phyloP scores from a whole-genome alignment of 2,329 filamentous ascomycete genomes.

The Aspergillus hiratsukae region DNA sequence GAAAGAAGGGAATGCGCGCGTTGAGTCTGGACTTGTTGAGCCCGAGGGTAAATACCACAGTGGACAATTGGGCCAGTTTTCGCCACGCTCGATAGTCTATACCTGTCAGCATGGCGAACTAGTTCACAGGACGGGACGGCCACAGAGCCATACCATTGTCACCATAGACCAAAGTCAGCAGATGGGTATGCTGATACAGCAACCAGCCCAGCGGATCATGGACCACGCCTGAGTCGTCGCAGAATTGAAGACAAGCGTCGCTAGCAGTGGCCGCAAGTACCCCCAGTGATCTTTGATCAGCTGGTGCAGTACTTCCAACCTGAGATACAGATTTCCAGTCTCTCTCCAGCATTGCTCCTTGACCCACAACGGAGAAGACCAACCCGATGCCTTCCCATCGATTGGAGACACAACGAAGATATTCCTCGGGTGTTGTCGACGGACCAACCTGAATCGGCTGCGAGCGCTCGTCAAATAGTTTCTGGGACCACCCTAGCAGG shows the following conservation, averaged over 20 bases:
- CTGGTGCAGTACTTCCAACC: slow-evolving; percentile 2
- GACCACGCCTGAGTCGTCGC: slow-evolving; percentile 18
- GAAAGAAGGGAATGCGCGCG: slow-evolving; percentile 1
- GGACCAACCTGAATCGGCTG: slow-evolving; percentile 11
- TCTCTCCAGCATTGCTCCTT: slow-evolving; percentile 9
- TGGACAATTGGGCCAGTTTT: slow-evolving; percentile 42
- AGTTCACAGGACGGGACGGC: background rate
- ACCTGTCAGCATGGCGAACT: background rate
- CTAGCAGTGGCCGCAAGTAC: slow-evolving; percentile 17
- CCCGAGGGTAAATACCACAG: slow-evolving; percentile 42
- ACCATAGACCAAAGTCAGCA: slow-evolving; percentile 21
- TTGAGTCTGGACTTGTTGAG: slow-evolving; percentile 36
- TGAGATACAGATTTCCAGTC: slow-evolving; percentile 3
- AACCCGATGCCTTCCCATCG: slow-evolving; percentile 23
- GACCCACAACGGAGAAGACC: slow-evolving; percentile 17
- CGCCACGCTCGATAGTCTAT: slow-evolving; percentile 43
- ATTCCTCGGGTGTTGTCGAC: slow-evolving; percentile 18
- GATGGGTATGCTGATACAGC: slow-evolving; percentile 18
- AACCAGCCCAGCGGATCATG: slow-evolving; percentile 27
- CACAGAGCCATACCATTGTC: slow-evolving; percentile 13
- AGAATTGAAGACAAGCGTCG: slow-evolving; percentile 27
- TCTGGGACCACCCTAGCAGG: slow-evolving; percentile 11
- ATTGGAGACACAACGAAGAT: slow-evolving; percentile 9
- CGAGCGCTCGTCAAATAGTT: slow-evolving; percentile 17
- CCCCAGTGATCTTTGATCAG: slow-evolving; percentile 9